Evolutionary conservation across 2,329 filamentous ascomycete genomes (phyloP).

Genomic region (Fusarium xylarioides): DNA sequence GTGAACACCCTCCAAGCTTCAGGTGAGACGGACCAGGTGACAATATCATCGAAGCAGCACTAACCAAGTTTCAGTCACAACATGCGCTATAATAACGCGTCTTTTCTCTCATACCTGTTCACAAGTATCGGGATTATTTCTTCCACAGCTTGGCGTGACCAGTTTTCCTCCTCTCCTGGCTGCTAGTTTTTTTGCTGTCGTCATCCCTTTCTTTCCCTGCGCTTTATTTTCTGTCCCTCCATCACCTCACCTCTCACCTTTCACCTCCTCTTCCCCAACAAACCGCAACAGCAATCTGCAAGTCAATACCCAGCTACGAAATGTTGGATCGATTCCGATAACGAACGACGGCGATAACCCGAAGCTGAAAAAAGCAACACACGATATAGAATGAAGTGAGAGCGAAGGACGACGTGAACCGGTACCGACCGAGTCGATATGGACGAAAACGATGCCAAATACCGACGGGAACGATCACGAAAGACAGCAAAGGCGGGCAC

Average conservation of each 20-base stretch:
- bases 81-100: not conserved
- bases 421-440: slow-evolving; percentile 20
- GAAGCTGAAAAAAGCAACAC: not conserved
- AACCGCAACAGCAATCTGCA: slow-evolving; percentile 31
- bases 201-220: slow-evolving; percentile 26
- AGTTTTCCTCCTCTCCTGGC: not conserved
- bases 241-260: slow-evolving; percentile 12
- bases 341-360: not conserved
- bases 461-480: slow-evolving; percentile 28
- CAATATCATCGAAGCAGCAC: not conserved
- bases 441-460: slow-evolving; percentile 33
- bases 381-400: not conserved
- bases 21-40: not conserved
- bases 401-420: slow-evolving; percentile 4
- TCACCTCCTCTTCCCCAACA: slow-evolving; percentile 34
- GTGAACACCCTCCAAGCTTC: not conserved
- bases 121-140: not conserved
- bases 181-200: slow-evolving; percentile 7
- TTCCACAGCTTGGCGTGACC: not conserved
- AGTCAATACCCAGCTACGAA: slow-evolving; percentile 3
- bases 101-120: not conserved
- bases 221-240: slow-evolving; percentile 40
- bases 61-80: not conserved
- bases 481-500: slow-evolving; percentile 30
- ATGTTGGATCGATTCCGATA: not conserved